Evolutionary conservation across 2,329 filamentous ascomycete genomes (phyloP).

Genomic region (Mycogone perniciosa): DNA sequence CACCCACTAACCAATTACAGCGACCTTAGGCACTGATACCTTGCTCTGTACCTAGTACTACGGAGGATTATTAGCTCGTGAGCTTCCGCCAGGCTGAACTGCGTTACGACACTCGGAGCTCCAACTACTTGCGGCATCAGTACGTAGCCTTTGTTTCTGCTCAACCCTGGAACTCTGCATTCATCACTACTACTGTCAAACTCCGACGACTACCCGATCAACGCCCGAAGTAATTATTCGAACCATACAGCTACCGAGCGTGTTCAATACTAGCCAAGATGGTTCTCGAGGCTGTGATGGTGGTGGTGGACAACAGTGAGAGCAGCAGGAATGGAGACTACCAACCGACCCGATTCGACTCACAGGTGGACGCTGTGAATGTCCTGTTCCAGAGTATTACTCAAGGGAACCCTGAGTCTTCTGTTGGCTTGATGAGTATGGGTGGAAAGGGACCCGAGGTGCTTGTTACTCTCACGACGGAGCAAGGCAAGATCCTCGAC

Average conservation of each 20-base stretch:
- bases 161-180: neutral
- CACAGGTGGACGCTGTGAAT: conserved; percentile 90
- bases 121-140: neutral
- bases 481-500: conserved; percentile 91
- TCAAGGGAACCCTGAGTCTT: conserved; percentile 91
- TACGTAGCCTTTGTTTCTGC: conserved; percentile 5
- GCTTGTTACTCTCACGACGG: conserved; percentile 89
- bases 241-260: neutral
- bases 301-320: conserved; percentile 99
- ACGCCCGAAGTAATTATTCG: neutral
- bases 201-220: neutral
- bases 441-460: conserved; percentile 96
- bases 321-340: conserved; percentile 93
- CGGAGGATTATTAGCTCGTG: no score
- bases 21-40: no score
- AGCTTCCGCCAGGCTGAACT: conserved; percentile 36
- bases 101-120: conserved; percentile 36
- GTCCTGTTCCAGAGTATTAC: conserved; percentile 95
- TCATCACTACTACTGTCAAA: conserved; percentile 10
- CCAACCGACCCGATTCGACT: conserved; percentile 89
- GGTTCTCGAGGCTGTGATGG: conserved; percentile 98
- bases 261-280: conserved; percentile 56
- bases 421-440: conserved; percentile 98
- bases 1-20: neutral
- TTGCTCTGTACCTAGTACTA: no score